These are phyloP conservation scores for Podospora conica DNA, from an alignment of 495 filamentous ascomycete genomes.

Conservation along the genomic window DNA sequence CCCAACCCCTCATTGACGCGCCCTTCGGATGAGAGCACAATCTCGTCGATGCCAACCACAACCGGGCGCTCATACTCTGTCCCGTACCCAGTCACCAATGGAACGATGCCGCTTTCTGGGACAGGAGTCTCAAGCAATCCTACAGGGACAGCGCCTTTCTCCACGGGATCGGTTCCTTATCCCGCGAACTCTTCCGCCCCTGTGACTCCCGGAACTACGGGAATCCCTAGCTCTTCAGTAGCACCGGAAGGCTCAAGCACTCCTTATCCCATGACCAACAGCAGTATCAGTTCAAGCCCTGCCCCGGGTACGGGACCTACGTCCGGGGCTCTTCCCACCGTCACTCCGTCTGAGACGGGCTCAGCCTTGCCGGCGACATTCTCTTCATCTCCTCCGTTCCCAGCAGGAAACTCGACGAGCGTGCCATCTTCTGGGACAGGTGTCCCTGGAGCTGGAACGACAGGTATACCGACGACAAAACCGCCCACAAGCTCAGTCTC, in stretches of 20 bases:
- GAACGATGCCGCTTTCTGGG: conserved; percentile 6
- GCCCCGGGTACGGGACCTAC: conserved; percentile 10
- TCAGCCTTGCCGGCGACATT: background rate
- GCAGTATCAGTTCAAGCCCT: background rate
- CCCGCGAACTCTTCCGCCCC: background rate
- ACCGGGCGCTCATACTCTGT: background rate
- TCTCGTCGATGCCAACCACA: background rate
- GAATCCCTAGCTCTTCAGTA: background rate
- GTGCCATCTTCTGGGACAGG: conserved; percentile 2
- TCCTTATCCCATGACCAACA: conserved; percentile 14
- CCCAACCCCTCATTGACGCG: background rate
- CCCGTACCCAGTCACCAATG: conserved; percentile 15
- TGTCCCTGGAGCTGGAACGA: background rate
- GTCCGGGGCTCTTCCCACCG: background rate
- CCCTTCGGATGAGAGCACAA: background rate
- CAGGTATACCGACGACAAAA: background rate
- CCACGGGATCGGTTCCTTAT: background rate
- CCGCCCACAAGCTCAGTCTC: background rate
- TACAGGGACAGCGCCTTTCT: background rate
- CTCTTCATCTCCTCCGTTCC: conserved; percentile 8
- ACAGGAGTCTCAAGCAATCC: conserved; percentile 4
- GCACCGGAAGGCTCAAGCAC: background rate
- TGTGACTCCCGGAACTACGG: background rate
- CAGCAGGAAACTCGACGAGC: conserved; percentile 1
- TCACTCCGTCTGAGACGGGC: background rate